phyloP scores from a whole-genome alignment of 2,329 filamentous ascomycete species.

The Ceratocystiopsis minuta region DNA sequence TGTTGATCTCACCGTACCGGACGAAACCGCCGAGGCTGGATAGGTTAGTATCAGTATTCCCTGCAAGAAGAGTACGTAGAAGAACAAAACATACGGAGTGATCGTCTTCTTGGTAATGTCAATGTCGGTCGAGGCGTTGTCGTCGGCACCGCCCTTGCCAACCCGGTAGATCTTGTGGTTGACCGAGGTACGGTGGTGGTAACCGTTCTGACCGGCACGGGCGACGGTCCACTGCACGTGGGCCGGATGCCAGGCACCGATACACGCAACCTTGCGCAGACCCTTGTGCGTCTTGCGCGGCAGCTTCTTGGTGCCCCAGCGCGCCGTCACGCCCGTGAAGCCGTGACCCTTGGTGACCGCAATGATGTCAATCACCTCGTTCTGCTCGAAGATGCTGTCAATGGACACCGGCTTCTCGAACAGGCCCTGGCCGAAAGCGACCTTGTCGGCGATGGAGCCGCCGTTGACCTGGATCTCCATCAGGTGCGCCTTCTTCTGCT shows the following conservation, averaged over 20 bases:
- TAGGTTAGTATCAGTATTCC: conserved; percentile 2
- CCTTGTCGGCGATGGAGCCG: conserved; percentile 89
- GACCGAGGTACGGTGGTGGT: conserved; percentile 99
- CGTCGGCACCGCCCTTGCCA: conserved; percentile 77
- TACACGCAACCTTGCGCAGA: conserved; percentile 99
- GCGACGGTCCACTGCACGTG: conserved; percentile 99
- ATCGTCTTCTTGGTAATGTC: conserved; percentile 99
- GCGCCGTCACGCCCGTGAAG: conserved; percentile 88
- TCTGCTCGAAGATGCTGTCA: conserved; percentile 91
- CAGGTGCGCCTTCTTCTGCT: conserved; percentile 99
- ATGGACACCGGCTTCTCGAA: conserved; percentile 99
- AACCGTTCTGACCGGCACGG: conserved; percentile 98
- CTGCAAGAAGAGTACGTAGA: not conserved
- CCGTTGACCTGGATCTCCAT: conserved; percentile 99
- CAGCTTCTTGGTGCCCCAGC: conserved; percentile 99
- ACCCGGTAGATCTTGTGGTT: conserved; percentile 99
- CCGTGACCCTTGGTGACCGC: conserved; percentile 99
- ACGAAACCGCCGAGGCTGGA: conserved; percentile 93
- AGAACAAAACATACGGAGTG: conserved; percentile 65
- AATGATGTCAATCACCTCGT: conserved; percentile 98
- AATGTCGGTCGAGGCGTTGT: conserved; percentile 84
- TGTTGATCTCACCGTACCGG: conserved; percentile 97
- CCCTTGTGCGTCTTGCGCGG: conserved; percentile 99
- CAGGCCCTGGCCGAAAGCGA: conserved; percentile 81
- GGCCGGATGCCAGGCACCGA: conserved; percentile 99